Evolutionary conservation across 75 land plant genomes (phyloP), one percentile per base, ranked within the genome.

Genomic region (Cupressus sempervirens): DNA sequence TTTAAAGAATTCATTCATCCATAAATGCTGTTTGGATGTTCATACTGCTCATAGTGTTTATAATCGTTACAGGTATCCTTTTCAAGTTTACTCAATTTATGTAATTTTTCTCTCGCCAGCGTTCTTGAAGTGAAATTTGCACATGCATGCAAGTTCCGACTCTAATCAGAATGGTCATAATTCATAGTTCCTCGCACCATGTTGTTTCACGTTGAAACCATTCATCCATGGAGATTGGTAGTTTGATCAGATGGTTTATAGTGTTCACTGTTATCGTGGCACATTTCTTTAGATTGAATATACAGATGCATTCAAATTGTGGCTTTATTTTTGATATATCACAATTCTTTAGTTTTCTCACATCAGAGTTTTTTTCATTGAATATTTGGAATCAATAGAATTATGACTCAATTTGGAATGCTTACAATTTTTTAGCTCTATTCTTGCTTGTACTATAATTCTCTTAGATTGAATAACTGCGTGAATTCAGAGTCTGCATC

Each of bases 1-100:
- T n/a, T 68, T 68, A 23, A n/a, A 8, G 12, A 68, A 68, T n/a
- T 2, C 12, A 8, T 23, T 26, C 73, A 10, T 68, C 30, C 34
- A 30, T 68, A 34, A 68, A 68, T 10, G 26, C 4, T 56, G 62
- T 56, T 16, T 32, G 73, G 0, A 9, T 68, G 32, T 29, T n/a
- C 29, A 68, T 12, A 30, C 0, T 26, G 32, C 13, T n/a, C 7
- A 8, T n/a, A 20, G n/a, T 65, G 7, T 23, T 10, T 68, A 9
- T 56, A 4, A 88, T 93, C 20, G 91, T 93, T 58, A 93, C 93
- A 10, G 94, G 93, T 91, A 58, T 58, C 65, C 65, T 58, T 20
- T n/a, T 3, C 3, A 54, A 54, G 20, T 54, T 67, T 32, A 68
- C n/a, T 7, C 6, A 43, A 43, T 4, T 11, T 0, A 12, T 32